phyloP scores from a whole-genome alignment of 768 basidiomycete species.

The Leccinum boreale region DNA sequence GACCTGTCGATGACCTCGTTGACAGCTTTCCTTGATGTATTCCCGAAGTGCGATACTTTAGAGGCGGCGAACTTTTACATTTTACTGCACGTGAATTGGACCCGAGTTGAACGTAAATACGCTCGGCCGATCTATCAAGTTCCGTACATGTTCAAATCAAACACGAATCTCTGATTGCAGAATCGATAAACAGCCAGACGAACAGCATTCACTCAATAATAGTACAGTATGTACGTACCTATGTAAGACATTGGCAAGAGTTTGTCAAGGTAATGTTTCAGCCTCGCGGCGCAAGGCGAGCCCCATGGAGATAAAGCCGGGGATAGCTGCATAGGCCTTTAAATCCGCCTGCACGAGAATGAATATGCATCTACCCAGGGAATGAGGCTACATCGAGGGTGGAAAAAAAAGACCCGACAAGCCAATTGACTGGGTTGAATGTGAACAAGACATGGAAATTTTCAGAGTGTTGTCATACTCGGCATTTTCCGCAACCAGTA shows the following conservation, averaged over 20 bases:
- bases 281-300: slow-evolving; percentile 2
- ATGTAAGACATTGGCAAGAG: slow-evolving; percentile 4
- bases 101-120: no score
- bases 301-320: not conserved
- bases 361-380: slow-evolving; percentile 28
- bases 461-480: not conserved
- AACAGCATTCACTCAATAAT: not conserved
- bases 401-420: slow-evolving; percentile 8
- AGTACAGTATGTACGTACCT: slow-evolving; percentile 1
- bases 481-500: not conserved
- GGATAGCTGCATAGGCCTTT: not conserved
- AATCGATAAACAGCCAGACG: not conserved
- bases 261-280: slow-evolving; percentile 2
- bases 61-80: not conserved
- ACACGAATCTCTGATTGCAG: not conserved
- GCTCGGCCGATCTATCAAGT: not conserved
- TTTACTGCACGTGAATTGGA: not conserved
- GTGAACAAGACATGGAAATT: not conserved
- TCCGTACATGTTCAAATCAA: not conserved
- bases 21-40: not conserved
- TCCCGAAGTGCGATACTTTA: not conserved
- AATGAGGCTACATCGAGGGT: slow-evolving; percentile 31
- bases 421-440: slow-evolving; percentile 31
- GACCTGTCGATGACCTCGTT: no score
- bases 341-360: slow-evolving; percentile 5